Evolutionary conservation across 2,329 filamentous ascomycete genomes (phyloP).

Genomic region (Laburnicola sp.): DNA sequence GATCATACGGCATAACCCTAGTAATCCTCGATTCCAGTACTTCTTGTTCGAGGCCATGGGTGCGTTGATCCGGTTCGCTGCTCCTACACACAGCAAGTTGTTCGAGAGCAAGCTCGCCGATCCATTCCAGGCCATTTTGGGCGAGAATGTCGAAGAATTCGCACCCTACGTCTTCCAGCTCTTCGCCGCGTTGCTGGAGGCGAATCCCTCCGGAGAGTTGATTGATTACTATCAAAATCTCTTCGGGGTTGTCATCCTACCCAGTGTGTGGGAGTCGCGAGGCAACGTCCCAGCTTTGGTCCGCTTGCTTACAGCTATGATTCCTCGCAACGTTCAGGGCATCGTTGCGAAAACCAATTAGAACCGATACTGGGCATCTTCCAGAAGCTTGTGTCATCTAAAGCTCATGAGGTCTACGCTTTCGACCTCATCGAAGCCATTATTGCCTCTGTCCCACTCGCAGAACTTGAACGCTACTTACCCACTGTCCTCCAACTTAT

Average conservation of each 20-base stretch:
- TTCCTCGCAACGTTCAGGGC: conserved; percentile 72
- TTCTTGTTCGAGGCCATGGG: conserved; percentile 96
- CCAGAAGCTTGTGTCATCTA: conserved; percentile 80
- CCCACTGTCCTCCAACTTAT: conserved; percentile 78
- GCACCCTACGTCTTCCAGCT: conserved; percentile 96
- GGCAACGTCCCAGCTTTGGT: conserved; percentile 93
- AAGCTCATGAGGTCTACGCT: conserved; percentile 80
- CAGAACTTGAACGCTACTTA: conserved; percentile 76
- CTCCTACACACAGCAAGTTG: conserved; percentile 67
- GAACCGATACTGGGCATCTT: conserved; percentile 93
- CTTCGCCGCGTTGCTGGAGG: conserved; percentile 85
- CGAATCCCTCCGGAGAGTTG: conserved; percentile 76
- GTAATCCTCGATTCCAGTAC: conserved; percentile 97
- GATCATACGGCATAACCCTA: conserved; percentile 91
- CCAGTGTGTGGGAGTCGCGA: conserved; percentile 85
- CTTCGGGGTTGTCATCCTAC: conserved; percentile 75
- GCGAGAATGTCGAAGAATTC: conserved; percentile 88
- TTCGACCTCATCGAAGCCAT: conserved; percentile 90
- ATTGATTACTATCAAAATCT: conserved; percentile 80
- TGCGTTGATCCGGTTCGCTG: conserved; percentile 79
- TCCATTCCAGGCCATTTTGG: conserved; percentile 78
- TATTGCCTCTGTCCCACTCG: conserved; percentile 72
- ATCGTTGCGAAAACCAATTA: conserved; percentile 80
- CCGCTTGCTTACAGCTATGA: conserved; percentile 79
- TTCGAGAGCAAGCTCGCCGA: conserved; percentile 81